Evolutionary conservation across 352 stramenopile genomes (phyloP).

Genomic region (Phytophthora ohioensis): DNA sequence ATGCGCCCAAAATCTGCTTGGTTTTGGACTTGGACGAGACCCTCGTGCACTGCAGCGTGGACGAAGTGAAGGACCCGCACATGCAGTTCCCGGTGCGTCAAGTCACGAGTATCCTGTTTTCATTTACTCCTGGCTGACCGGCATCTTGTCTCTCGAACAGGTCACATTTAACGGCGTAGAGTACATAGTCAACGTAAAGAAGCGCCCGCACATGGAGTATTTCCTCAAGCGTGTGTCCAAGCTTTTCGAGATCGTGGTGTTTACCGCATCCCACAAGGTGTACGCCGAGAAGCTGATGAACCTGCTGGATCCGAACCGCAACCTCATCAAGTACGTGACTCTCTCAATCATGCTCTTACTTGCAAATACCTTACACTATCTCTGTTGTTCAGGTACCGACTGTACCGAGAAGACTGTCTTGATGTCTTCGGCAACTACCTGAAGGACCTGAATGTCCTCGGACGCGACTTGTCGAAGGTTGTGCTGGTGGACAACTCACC

Average conservation of each 20-base stretch:
- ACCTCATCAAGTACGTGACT: slow-evolving; percentile 85
- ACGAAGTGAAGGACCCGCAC: slow-evolving; percentile 94
- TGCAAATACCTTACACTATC: not conserved
- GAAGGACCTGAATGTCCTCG: slow-evolving; percentile 98
- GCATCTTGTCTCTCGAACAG: slow-evolving; percentile 30
- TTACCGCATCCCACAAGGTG: slow-evolving; percentile 95
- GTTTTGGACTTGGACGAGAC: slow-evolving; percentile 99
- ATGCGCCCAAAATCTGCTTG: slow-evolving; percentile 78
- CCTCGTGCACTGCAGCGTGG: slow-evolving; percentile 98
- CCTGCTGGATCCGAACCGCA: slow-evolving; percentile 94
- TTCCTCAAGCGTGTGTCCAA: slow-evolving; percentile 94
- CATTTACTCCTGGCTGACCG: not conserved
- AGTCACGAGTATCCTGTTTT: not conserved
- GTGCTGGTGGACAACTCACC: slow-evolving; percentile 98
- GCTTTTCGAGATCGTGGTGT: slow-evolving; percentile 99
- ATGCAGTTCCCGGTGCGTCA: slow-evolving; percentile 93
- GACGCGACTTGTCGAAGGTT: slow-evolving; percentile 91
- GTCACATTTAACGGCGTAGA: slow-evolving; percentile 95
- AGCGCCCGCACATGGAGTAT: slow-evolving; percentile 95
- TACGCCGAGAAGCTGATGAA: slow-evolving; percentile 98
- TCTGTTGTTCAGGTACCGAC: slow-evolving; percentile 73
- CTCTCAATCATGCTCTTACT: too few species aligned
- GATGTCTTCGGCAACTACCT: slow-evolving; percentile 98
- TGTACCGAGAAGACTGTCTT: slow-evolving; percentile 97
- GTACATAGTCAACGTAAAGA: slow-evolving; percentile 97